phyloP scores from a whole-genome alignment of 2,329 filamentous ascomycete genomes.

The Canariomyces notabilis region DNA sequence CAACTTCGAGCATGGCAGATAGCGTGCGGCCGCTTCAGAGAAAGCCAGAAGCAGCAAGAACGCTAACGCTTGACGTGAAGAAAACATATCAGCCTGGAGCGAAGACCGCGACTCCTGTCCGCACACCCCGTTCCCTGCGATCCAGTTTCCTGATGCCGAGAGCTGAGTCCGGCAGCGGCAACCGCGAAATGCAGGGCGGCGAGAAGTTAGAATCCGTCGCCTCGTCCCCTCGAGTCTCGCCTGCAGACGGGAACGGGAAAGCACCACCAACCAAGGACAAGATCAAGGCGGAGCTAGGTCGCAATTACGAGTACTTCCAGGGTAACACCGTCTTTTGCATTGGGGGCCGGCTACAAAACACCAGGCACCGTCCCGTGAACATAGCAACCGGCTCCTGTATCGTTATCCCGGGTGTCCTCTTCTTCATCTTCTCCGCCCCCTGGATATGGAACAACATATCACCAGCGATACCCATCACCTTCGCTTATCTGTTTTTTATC shows the following conservation, averaged over 20 bases:
- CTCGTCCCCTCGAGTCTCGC: slow-evolving; percentile 62
- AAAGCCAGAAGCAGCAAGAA: slow-evolving; percentile 33
- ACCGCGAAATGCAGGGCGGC: slow-evolving; percentile 60
- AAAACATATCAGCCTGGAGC: slow-evolving; percentile 47
- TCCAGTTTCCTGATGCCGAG: slow-evolving; percentile 67
- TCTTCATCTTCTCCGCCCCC: slow-evolving; percentile 78
- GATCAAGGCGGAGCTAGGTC: slow-evolving; percentile 46
- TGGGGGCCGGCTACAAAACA: slow-evolving; percentile 82
- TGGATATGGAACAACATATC: slow-evolving; percentile 85
- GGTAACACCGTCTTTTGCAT: slow-evolving; percentile 90
- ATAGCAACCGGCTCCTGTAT: slow-evolving; percentile 77
- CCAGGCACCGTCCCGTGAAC: slow-evolving; percentile 81
- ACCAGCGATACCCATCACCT: slow-evolving; percentile 81
- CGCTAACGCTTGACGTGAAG: slow-evolving; percentile 54
- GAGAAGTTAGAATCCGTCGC: slow-evolving; percentile 80
- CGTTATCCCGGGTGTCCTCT: slow-evolving; percentile 72
- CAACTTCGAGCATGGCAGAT: slow-evolving; percentile 62
- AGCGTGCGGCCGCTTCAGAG: slow-evolving; percentile 73
- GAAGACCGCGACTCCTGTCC: slow-evolving; percentile 55
- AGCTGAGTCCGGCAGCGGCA: slow-evolving; percentile 46
- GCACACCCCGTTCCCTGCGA: slow-evolving; percentile 70
- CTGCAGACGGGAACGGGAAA: slow-evolving; percentile 25
- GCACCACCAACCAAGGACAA: slow-evolving; percentile 19
- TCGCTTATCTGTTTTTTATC: slow-evolving; percentile 86
- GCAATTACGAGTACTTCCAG: slow-evolving; percentile 87